Conservation (phyloP, 345 rosid species). For the Eucalyptus curtisii region DNA sequence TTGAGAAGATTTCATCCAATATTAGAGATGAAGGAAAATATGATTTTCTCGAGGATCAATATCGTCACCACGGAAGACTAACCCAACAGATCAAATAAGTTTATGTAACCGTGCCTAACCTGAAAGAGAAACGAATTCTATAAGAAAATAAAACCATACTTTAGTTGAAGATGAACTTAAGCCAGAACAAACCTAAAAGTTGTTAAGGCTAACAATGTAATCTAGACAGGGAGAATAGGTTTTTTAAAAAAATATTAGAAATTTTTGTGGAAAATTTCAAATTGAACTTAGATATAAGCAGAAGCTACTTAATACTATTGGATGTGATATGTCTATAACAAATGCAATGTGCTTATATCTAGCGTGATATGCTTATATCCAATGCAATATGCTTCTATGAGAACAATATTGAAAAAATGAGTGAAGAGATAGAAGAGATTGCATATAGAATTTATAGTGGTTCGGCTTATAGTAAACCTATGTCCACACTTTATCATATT, state of each 20-base stretch:
- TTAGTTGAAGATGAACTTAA: background rate
- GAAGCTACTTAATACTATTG: background rate
- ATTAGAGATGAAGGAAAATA: background rate
- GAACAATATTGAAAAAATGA: background rate
- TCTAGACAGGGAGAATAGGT: background rate
- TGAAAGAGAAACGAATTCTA: background rate
- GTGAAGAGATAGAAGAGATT: background rate
- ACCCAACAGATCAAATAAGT: background rate
- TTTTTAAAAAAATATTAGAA: rapidly evolving
- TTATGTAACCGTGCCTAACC: background rate
- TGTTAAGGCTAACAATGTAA: background rate
- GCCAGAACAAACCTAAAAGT: background rate
- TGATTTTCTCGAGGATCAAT: background rate
- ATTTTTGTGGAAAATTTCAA: background rate
- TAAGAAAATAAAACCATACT: background rate
- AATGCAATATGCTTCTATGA: background rate
- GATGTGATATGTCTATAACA: background rate
- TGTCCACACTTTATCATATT: background rate
- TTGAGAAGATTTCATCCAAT: background rate
- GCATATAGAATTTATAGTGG: background rate
- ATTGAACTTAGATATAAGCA: background rate
- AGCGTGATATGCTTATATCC: background rate
- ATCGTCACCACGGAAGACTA: background rate
- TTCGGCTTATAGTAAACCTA: background rate
- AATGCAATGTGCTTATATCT: background rate